Evolutionary conservation across 139 green algal species (phyloP).

Genomic region (Medakamo hakoo): DNA sequence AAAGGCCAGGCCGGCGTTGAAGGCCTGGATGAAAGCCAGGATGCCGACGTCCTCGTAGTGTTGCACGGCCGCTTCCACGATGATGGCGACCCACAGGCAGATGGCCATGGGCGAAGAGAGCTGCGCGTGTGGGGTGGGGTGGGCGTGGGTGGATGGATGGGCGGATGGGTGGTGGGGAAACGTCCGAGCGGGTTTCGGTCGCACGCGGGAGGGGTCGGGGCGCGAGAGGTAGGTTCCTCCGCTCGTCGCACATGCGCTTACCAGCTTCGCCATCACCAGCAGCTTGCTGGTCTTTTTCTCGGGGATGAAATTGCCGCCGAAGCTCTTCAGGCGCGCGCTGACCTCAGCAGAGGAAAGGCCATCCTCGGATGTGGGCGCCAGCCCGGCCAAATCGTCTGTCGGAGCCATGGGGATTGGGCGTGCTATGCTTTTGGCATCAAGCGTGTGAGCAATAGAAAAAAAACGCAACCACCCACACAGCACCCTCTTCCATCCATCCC

Average conservation of each 20-base stretch:
- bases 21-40: neutral
- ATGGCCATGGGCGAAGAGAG: conserved; percentile 21
- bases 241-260: neutral
- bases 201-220: neutral
- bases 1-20: conserved; percentile 46
- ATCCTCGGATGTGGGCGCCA: too few species aligned
- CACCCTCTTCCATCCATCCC: too few species aligned
- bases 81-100: conserved; percentile 76
- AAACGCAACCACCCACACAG: too few species aligned
- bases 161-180: conserved; percentile 1
- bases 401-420: too few species aligned
- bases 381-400: too few species aligned
- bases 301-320: conserved; percentile 65
- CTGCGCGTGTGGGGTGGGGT: neutral
- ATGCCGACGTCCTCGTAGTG: neutral
- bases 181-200: neutral
- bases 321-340: conserved; percentile 34
- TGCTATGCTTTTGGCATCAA: too few species aligned
- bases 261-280: conserved; percentile 15
- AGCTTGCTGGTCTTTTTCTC: conserved; percentile 45
- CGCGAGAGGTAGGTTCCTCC: neutral
- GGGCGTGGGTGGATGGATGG: conserved; percentile 19
- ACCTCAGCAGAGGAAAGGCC: conserved; percentile 35
- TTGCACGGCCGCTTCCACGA: conserved; percentile 15
- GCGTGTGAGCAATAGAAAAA: too few species aligned